A percentile compares a stretch with the other conserved stretches of the same genome.
Evolutionary conservation across 1,139 yeast species (phyloP).

Genomic region (Hyphopichia khmerensis): DNA sequence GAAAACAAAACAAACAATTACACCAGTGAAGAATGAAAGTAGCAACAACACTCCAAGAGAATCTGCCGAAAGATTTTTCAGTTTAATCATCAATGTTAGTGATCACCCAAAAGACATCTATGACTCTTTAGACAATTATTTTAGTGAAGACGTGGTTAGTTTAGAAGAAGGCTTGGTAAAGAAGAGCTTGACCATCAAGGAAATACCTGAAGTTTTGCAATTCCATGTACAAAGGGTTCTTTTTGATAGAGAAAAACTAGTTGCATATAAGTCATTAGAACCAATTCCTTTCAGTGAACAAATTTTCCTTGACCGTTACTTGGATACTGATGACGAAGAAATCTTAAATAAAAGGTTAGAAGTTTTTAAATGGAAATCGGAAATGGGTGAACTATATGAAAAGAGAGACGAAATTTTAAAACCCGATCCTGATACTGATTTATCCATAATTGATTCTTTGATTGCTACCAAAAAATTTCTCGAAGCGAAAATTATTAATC

Average conservation of each 20-base stretch:
- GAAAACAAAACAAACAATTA: conserved; percentile 44
- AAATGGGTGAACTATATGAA: conserved; percentile 44
- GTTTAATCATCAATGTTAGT: conserved; percentile 79
- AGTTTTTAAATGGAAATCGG: conserved; percentile 63
- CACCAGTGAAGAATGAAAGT: conserved; percentile 31
- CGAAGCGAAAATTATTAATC: conserved; percentile 23
- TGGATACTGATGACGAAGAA: conserved; percentile 66
- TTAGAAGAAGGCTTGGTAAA: conserved; percentile 74
- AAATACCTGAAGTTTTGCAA: conserved; percentile 80
- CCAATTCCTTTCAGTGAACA: conserved; percentile 79
- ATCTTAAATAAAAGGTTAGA: conserved; percentile 55
- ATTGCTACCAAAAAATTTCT: conserved; percentile 58
- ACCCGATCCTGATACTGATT: conserved; percentile 48
- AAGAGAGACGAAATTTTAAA: conserved; percentile 41
- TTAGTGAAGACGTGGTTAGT: conserved; percentile 69
- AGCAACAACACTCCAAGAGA: conserved; percentile 58
- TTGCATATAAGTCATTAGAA: conserved; percentile 79
- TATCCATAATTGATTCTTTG: conserved; percentile 49
- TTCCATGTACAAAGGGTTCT: conserved; percentile 92
- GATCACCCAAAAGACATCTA: conserved; percentile 87
- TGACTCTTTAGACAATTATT: conserved; percentile 84
- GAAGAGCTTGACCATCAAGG: conserved; percentile 67
- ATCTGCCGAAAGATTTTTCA: conserved; percentile 74
- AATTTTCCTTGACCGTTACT: conserved; percentile 82
- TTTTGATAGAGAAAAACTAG: conserved; percentile 69